Percentiles rank a stretch among this genome's conserved stretches.
phyloP scores from a whole-genome alignment of 805 yeast species.

The Lachancea meyersii region DNA sequence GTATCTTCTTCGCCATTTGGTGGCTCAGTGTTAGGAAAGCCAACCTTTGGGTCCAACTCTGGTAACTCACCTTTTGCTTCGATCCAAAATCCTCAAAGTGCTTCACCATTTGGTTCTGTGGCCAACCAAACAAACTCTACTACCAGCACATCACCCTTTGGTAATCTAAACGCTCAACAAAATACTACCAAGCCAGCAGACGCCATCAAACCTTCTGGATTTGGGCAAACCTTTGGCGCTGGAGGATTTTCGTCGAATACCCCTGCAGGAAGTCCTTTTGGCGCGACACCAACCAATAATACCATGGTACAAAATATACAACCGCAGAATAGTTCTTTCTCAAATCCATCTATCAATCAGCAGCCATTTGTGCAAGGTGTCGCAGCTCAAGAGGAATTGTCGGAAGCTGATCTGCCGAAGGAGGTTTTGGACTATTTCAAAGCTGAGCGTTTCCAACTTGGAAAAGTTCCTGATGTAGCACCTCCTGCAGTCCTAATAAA shows the following conservation, averaged over 20 bases:
- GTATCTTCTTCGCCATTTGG: neutral
- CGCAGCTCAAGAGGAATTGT: conserved; percentile 25
- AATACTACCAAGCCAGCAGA: neutral
- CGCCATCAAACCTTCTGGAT: neutral
- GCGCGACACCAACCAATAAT: neutral
- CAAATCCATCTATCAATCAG: neutral
- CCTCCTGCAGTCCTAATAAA: conserved; percentile 49
- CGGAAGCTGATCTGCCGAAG: conserved; percentile 38
- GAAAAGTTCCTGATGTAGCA: conserved; percentile 63
- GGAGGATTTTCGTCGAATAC: neutral
- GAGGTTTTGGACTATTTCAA: conserved; percentile 43
- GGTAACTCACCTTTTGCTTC: conserved; percentile 6
- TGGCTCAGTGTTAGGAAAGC: conserved; percentile 3
- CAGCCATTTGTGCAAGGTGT: conserved; percentile 29
- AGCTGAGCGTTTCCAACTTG: conserved; percentile 45
- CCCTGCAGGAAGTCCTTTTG: neutral
- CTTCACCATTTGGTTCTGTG: conserved; percentile 4
- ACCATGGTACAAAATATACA: neutral
- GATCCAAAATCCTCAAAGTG: conserved; percentile 1
- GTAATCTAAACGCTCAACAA: neutral
- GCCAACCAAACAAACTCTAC: neutral
- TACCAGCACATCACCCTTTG: neutral
- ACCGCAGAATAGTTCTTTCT: neutral
- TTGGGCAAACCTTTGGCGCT: neutral
- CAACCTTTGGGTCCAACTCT: neutral